Evolutionary conservation across 2,329 filamentous ascomycete species (phyloP), one percentile per base, ranked within the genome.

Genomic region (Hymenoscyphus scutula): DNA sequence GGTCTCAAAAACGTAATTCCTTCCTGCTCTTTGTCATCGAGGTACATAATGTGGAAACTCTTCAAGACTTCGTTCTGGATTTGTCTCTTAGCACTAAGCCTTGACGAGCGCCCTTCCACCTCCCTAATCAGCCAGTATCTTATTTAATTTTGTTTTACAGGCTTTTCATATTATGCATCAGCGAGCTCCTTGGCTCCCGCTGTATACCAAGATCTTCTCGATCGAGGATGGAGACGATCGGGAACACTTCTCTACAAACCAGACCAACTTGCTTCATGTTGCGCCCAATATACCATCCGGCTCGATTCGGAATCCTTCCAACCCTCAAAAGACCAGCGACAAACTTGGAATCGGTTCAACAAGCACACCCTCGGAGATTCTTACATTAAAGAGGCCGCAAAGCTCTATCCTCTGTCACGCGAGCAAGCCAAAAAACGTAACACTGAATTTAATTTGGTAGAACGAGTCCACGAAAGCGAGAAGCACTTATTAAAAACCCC

Each of bases 251-350:
- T 95, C 56, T 95, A 95, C 76, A 86, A 91, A 64, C 90, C 91
- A 15, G 89, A 95, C 75, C 87, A 91, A 70, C 83, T 83, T 63
- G 82, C 87, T 62, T 90, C 92, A 65, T 99, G 95, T 72, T 99
- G 95, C 75, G 92, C 93, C 53, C 92, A 97, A 73, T 98, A 94
- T 74, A 92, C 90, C 0, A 87, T 95, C 60, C 86, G 90, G 55
- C 80, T 93, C 23, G 89, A 91, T 70, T 85, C 86, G 27, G 75
- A 79, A 55, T 77, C 81, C 45, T 90, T 90, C 76, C 86, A 84
- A 67, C 80, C 90, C 5, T 82, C 84, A 30, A 86, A 84, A 73
- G 87, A 91, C 70, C 91, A 95, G 71, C 82, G 91, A 41, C 89
- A 92, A 72, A 82, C 88, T 1, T 75, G 92, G 68, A 92, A 94